Base-by-base conservation (phyloP, 192 early-diverging fungal genomes). In the Helicostylum pulchrum region DNA sequence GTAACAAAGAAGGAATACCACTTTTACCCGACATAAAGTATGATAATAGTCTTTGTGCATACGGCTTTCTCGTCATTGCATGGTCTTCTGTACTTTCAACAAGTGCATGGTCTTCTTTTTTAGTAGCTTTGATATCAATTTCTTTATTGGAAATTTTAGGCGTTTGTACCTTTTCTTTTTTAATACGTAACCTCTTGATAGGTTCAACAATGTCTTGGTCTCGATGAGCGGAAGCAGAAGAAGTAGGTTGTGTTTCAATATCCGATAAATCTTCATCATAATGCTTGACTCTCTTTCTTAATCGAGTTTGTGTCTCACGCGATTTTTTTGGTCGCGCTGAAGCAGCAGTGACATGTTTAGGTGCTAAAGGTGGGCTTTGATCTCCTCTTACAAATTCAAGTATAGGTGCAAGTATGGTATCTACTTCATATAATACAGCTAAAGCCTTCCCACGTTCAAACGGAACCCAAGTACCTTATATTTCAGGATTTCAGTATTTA, bases 391-490 rank as follows among this genome's bases (percentile, higher is more conserved):
- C 78, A 72, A 92, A 92, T 15, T 96, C 90, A 20, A 97, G 77
- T 21, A 99, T 71, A 0, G 94, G 92, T 49, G 83, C 76, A 44
- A 99, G 72, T 11, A 88, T 48, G 5, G 80, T 60, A 52, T 89
- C 81, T 10, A 97, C 93, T n/a, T 78, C 76, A 70, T 92, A 98
- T 53, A 90, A 85, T 61, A 80, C 59, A 19, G 94, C 94, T 0
- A 99, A 73, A 48, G 85, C 77, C 6, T 91, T 82, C n/a, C 90
- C 94, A 10, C 91, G 81, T 39, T 83, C 80, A 70, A 89, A 92
- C 2, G 97, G 97, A 7, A 99, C 87, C 92, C 92, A 92, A 42
- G 73, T 83, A 34, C 78, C 75, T 80, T 52, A 39, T 57, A 57
- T 23, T 42, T 17, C 10, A 14, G 45, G 5, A 14, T 3, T 42